Base-by-base conservation (phyloP, 768 basidiomycete species). In the Terana coerulea region DNA sequence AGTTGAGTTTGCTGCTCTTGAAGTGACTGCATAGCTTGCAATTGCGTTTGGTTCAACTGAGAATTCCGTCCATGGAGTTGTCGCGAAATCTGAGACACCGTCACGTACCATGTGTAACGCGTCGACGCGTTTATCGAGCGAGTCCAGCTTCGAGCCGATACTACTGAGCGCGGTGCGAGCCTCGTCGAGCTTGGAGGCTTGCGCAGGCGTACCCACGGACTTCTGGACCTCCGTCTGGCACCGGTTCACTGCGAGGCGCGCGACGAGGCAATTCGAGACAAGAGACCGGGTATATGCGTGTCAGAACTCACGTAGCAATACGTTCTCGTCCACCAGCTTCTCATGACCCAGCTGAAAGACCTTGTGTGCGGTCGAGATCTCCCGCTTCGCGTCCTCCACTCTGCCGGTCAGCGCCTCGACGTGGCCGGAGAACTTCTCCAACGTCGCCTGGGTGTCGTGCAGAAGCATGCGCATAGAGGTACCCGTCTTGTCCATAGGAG, bases 381-480 rank as follows among this genome's bases (percentile, higher is more conserved):
- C 81, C 5, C 68, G 64, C 55, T 74, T 76, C 22, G 81, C 72
- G 28, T 78, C 72, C 12, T 80, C 77, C 11, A 86, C 72, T 28
- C 69, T 73, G 10, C 65, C 64, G 1, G 79, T 65, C 21, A 88
- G 71, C n/a, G 67, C 66, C 36, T 78, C 80, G 12, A 83, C 77
- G 26, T 76, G 75, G 6, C 69, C 68, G 0, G 83, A 78, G 53
- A 89, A 88, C 58, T 71, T 78, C 65, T 90, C 85, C 30, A 89
- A 73, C 54, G 83, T 79, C 19, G 76, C 78, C 50, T 88, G 85
- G 0, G 85, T 88, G 61, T 89, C 88, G 56, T 88, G 80, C 21
- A 90, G 68, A 11, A 89, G 74, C 57, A 88, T 75, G 34, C 86
- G 79, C 69, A 83, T 83, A 5, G 87, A 85, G 3, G 86, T 84